Base-by-base conservation (phyloP, 108 stramenopile genomes). In the Cyclotella baltica region DNA sequence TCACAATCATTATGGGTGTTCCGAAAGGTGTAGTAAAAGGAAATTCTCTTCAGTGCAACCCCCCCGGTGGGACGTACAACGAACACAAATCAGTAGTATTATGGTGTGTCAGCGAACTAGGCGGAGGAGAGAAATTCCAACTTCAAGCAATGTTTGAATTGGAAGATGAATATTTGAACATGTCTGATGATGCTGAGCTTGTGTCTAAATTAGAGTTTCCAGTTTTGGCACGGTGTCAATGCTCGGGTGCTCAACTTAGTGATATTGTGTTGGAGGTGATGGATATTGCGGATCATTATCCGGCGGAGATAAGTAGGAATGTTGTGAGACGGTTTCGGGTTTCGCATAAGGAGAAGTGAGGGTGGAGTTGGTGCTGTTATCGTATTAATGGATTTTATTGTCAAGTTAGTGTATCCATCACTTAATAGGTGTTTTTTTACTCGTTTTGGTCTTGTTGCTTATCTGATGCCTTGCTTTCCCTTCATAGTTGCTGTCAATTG, bases 91-190 rank as follows among this genome's bases (percentile, higher is more conserved):
- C 89, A 20, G 86, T 88, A 51, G 94, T 96, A 34, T 77, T 92
- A 4, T 96, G 94, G 94, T 93, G 92, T 62, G 92, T 96, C 25
- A 77, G 80, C 0, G 92, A 96, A 64, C 73, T 96, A 51, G 91
- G 89, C 11, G 85, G 83, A 18, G 94, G 94, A 33, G 94, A 96
- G 79, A 96, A 96, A 80, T 96, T 96, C 67, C 92, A 92, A 65
- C 77, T 96, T 18, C 92, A 93, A 69, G 90, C 90, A 19, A 63
- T 89, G 47, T 93, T 96, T 70, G 88, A 90, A 52, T 62, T 90
- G 36, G 52, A 53, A 20, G 85, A 85, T 55, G 68, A 79, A 10
- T 59, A 59, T 27, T 56, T 72, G 5, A 38, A 56, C 23, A 58
- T 27, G 23, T 50, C 61, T 11, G 83, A 77, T 46, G 83, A 69